These are phyloP conservation scores for Blastocystis sp. DNA, from an alignment of 352 stramenopile species.

Conservation along the genomic window DNA sequence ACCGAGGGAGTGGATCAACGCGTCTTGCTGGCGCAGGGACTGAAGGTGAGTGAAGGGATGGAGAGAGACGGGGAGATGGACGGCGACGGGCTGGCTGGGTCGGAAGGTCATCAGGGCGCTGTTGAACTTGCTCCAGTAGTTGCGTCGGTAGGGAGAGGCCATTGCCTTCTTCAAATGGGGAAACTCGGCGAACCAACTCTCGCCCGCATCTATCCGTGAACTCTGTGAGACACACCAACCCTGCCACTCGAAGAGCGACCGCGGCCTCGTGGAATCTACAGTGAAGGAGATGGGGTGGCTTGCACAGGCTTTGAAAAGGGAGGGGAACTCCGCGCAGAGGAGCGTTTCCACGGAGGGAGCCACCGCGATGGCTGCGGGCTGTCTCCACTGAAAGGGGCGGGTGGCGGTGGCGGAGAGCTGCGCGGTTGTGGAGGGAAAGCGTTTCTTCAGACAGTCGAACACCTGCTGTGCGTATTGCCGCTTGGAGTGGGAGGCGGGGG, in stretches of 20 bases:
- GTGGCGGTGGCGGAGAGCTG: background rate
- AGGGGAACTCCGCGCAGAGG: conserved; percentile 38
- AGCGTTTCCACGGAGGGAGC: conserved; percentile 45
- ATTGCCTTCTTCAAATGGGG: background rate
- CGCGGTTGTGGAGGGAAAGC: background rate
- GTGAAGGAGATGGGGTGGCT: background rate
- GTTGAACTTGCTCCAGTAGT: conserved; percentile 67
- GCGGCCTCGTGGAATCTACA: background rate
- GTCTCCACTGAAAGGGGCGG: background rate
- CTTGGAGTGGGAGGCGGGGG: background rate
- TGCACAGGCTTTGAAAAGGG: background rate
- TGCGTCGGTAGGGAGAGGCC: background rate
- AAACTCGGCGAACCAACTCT: background rate
- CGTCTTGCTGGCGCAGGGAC: background rate
- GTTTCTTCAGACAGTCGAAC: background rate
- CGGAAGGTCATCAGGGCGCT: background rate
- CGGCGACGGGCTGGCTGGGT: conserved; percentile 8
- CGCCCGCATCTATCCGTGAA: background rate
- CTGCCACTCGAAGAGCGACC: background rate
- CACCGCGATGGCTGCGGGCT: background rate
- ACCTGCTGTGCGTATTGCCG: background rate
- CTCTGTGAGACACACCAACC: background rate
- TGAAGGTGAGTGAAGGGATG: background rate
- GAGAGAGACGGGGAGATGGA: conserved; percentile 29
- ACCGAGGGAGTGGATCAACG: background rate